These are phyloP conservation scores for Phoma herbarum DNA, from an alignment of 2,329 filamentous ascomycete species.

Conservation along the genomic window DNA sequence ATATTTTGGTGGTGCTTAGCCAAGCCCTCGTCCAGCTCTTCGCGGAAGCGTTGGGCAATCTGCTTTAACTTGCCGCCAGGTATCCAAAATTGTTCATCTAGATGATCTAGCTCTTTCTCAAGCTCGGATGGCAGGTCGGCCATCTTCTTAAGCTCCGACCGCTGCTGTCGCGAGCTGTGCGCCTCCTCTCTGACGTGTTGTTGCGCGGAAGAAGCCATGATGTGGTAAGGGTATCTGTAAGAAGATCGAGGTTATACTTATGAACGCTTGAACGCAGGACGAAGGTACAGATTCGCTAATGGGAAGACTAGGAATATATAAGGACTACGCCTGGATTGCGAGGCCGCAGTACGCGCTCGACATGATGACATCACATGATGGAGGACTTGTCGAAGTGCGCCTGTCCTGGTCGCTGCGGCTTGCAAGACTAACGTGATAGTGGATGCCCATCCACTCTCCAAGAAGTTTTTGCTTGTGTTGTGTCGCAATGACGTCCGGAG, in stretches of 20 bases:
- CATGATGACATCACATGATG: constrained; percentile 30
- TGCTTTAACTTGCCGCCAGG: constrained; percentile 31
- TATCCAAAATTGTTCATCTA: constrained; percentile 40
- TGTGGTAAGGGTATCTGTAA: background rate
- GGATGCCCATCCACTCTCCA: constrained; percentile 14
- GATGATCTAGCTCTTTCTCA: constrained; percentile 30
- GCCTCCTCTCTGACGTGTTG: constrained; percentile 14
- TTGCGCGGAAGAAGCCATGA: constrained; percentile 25
- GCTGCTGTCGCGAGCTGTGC: constrained; percentile 32
- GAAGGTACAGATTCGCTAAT: background rate
- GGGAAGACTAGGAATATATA: background rate
- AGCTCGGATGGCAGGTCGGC: constrained; percentile 29
- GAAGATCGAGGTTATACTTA: background rate
- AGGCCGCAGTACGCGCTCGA: constrained; percentile 6
- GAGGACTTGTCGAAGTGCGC: constrained; percentile 1
- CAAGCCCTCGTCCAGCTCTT: constrained; percentile 39
- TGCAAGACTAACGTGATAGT: constrained; percentile 6
- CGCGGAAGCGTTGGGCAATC: constrained; percentile 33
- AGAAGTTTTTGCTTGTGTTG: constrained; percentile 17
- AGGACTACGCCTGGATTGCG: background rate
- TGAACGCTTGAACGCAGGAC: background rate
- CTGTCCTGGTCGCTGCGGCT: constrained; percentile 1
- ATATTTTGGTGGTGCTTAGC: constrained; percentile 33
- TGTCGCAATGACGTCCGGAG: constrained; percentile 19
- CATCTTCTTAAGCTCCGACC: constrained; percentile 30